Conservation (phyloP, 345 rosid species). For the Salix suchowensis region DNA sequence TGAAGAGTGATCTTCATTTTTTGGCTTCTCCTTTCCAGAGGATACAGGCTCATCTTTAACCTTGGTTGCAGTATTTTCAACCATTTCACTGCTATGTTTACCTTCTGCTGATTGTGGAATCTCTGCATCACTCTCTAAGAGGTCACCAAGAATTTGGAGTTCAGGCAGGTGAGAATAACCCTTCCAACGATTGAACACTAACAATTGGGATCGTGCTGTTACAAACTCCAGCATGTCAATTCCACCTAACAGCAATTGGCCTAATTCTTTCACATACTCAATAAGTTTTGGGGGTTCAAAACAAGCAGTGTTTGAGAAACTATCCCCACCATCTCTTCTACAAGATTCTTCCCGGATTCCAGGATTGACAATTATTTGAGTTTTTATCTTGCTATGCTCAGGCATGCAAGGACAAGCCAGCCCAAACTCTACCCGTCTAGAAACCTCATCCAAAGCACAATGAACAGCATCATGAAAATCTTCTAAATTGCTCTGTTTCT, state of each 20-base stretch:
- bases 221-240: conserved; percentile 47
- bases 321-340: conserved; percentile 44
- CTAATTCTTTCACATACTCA: conserved; percentile 42
- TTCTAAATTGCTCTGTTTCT: conserved; percentile 47
- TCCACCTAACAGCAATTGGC: conserved; percentile 30
- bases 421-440: conserved; percentile 67
- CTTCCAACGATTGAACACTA: conserved; percentile 65
- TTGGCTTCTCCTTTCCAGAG: conserved; percentile 28
- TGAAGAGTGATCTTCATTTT: conserved; percentile 22
- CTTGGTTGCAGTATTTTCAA: conserved; percentile 19
- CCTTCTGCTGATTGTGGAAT: conserved; percentile 24
- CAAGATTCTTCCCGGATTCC: conserved; percentile 49
- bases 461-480: conserved; percentile 54
- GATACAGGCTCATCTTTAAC: conserved; percentile 21
- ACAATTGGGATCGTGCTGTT: conserved; percentile 44
- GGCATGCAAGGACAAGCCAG: conserved; percentile 70
- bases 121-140: conserved; percentile 45
- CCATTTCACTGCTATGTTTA: conserved; percentile 13
- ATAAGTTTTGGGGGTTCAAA: conserved; percentile 57
- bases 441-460: conserved; percentile 66
- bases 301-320: conserved; percentile 34
- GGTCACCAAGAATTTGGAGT: conserved; percentile 39
- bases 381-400: conserved; percentile 33
- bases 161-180: conserved; percentile 54
- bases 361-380: conserved; percentile 53